Evolutionary conservation across 2,329 filamentous ascomycete genomes (phyloP), one percentile per base, ranked within the genome.

Genomic region (Ramichloridium luteum): DNA sequence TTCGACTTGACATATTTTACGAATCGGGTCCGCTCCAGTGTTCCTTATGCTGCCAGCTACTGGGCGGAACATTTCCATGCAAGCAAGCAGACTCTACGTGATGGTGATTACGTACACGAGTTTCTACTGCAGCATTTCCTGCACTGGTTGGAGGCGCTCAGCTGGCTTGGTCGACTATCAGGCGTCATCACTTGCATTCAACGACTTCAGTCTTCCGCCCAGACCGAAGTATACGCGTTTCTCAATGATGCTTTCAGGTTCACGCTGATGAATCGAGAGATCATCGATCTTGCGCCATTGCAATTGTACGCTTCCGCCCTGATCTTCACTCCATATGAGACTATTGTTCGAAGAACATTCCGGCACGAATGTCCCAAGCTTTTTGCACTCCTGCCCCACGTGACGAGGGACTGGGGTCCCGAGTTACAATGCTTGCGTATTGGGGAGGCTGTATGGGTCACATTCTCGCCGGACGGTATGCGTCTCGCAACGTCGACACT

Each of bases 71-170:
- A 63, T 32, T 32, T 47, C 8, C 35, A 47, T 37, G 34, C 46
- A 16, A 40, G 36, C 28, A 23, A n/a, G n/a, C 17, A 35, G 31
- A 39, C 38, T 25, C 45, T 56, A 30, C 37, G 30, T 38, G 46
- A 56, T 39, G 36, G 38, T 13, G 44, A 49, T 28, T 14, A 42
- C 16, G 47, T 51, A 4, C 39, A 60, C 30, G 1, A 30, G 1
- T 65, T 65, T 38, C 41, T 65, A 4, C 36, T 45, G 9, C 6
- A 38, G n/a, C 54, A 62, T 40, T 48, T 64, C 31, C 56, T 65
- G 3, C 45, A 64, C 31, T 66, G 59, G 61, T 44, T 67, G 3
- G 61, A 67, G 34, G 54, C 57, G 17, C 48, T 65, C 2, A 57
- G 57, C 27, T 48, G 61, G 4, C 36, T 58, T 11, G 28, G 32